Base-by-base conservation (phyloP, 164 flowering plant genomes). In the Cinnamomum chago region DNA sequence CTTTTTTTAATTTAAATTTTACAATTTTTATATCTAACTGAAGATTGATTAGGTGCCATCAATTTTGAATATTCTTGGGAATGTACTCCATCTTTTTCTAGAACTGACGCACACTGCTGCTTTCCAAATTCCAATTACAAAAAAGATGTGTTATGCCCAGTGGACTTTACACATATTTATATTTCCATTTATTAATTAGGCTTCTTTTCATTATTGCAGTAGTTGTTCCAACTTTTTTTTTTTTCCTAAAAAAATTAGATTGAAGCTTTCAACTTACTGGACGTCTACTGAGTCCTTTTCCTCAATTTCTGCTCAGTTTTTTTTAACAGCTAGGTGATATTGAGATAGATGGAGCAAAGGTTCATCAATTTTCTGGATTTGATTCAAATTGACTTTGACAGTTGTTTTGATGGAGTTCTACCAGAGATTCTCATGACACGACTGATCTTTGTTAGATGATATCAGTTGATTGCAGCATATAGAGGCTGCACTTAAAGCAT, bases 401-500 rank as follows among this genome's bases (percentile, higher is more conserved):
- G 67, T 72, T 72, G 67, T 13, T 73, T 72, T 58, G 12, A 64
- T 71, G 76, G 78, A 73, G 64, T 74, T 81, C 18, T 58, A 33
- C 73, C 64, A 55, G 76, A 76, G 79, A 22, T 73, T 47, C 68
- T 79, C 51, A 70, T 28, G 74, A 76, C 66, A 67, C 50, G 30
- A 6, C 62, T 78, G 75, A 81, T 78, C 79, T 69, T 33, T 75
- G 72, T 78, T 84, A 80, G 87, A 83, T 87, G 93, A 80, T 76
- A 85, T 74, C 58, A 62, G 82, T 76, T 80, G 72, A 70, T 76
- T 82, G 90, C 88, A 85, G 91, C 92, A 81, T 75, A 27, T 82
- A 84, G 86, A 79, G 81, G 87, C 90, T 85, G 91, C 90, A 79
- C 28, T 62, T 58, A 84, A 87, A 87, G 86, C 81, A 92, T 92